Evolutionary conservation across 768 basidiomycete genomes (phyloP).

Genomic region (Tricholoma hemisulphureum): DNA sequence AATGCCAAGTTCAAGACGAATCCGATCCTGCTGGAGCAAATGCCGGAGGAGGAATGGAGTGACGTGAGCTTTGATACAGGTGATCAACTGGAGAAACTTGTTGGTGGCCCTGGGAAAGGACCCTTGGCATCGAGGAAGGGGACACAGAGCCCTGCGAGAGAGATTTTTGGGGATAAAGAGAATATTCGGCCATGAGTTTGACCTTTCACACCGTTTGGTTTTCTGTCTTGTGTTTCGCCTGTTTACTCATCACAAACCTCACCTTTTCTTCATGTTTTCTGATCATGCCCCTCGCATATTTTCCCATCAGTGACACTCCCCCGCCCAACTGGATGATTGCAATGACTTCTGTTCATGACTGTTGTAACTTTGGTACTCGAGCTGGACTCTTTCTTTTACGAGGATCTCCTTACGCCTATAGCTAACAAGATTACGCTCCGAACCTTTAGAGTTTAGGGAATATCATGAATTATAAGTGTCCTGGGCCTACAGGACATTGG

Average conservation of each 20-base stretch:
- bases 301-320: neutral
- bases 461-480: no score
- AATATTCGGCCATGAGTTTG: slow-evolving; percentile 31
- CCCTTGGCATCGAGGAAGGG: slow-evolving; percentile 15
- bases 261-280: neutral
- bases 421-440: no score
- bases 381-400: no score
- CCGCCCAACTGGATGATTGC: neutral
- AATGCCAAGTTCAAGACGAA: slow-evolving; percentile 20
- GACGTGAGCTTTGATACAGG: slow-evolving; percentile 55
- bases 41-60: slow-evolving; percentile 52
- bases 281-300: neutral
- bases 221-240: neutral
- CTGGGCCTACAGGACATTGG: no score
- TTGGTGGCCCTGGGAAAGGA: slow-evolving; percentile 9
- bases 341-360: neutral
- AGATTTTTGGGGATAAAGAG: slow-evolving; percentile 51
- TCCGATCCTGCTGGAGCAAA: slow-evolving; percentile 58
- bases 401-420: no score
- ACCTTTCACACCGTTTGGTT: neutral
- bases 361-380: neutral
- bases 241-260: neutral
- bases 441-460: no score
- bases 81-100: slow-evolving; percentile 9
- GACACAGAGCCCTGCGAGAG: slow-evolving; percentile 27